Evolutionary conservation across 2,329 filamentous ascomycete genomes (phyloP).

Genomic region (Aspergillus ustus): DNA sequence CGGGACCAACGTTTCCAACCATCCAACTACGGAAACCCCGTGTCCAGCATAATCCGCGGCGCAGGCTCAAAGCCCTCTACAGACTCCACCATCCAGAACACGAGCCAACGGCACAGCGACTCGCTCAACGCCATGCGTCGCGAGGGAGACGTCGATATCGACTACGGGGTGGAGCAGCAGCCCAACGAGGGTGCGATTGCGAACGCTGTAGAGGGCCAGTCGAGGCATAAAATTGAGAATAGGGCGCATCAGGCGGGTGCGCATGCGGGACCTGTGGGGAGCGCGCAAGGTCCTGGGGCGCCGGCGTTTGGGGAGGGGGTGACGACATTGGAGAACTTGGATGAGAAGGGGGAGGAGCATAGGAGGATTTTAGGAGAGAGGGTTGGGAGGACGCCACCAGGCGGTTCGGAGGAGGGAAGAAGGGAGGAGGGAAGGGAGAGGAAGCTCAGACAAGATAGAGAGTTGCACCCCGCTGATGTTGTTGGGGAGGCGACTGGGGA

Average conservation of each 20-base stretch:
- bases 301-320: constrained; percentile 38
- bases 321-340: constrained; percentile 39
- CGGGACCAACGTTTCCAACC: constrained; percentile 15
- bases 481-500: constrained; percentile 35
- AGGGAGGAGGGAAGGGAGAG: constrained; percentile 31
- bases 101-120: constrained; percentile 23
- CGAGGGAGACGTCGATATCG: constrained; percentile 34
- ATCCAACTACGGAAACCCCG: constrained; percentile 31
- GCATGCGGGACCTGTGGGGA: constrained; percentile 42
- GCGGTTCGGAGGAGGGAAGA: constrained; percentile 27
- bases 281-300: constrained; percentile 32
- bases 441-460: constrained; percentile 33
- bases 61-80: constrained; percentile 35
- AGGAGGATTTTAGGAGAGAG: constrained; percentile 35
- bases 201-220: constrained; percentile 31
- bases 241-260: constrained; percentile 43
- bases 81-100: constrained; percentile 28
- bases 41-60: constrained; percentile 30
- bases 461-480: constrained; percentile 34
- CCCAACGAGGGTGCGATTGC: constrained; percentile 42
- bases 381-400: constrained; percentile 26
- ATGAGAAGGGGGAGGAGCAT: constrained; percentile 41
- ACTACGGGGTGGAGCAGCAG: constrained; percentile 44
- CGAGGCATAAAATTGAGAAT: constrained; percentile 31
- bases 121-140: constrained; percentile 24